Evolutionary conservation across 2,329 filamentous ascomycete genomes (phyloP), one percentile per base, ranked within the genome.

Genomic region (Colletotrichum graminicola): DNA sequence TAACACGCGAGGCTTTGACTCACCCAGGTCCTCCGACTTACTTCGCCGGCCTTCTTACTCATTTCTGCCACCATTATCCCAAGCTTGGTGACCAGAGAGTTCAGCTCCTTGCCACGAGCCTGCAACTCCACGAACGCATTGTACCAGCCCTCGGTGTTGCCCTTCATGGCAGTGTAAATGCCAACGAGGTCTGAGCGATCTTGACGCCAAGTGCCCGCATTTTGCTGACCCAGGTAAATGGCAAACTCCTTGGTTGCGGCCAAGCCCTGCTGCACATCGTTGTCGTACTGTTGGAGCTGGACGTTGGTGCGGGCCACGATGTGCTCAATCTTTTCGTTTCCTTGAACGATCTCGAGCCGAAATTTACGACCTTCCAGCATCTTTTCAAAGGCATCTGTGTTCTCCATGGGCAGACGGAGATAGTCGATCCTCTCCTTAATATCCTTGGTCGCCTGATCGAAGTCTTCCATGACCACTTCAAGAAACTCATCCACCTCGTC

Each of bases 401-500:
- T 96, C 75, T 93, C 88, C 82, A 98, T 90, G 2, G 95, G 95
- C 51, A 97, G 83, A 78, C 92, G 92, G 64, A 98, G 84, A 78
- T 93, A 92, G 71, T 92, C 91, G 73, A 97, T 91, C 32, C 95
- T 90, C 73, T 94, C 92, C 66, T 89, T 88, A 74, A 98, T 90
- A 79, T 98, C 96, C 72, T 90, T 85, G 55, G 91, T 88, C 5
- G 94, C 94, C 63, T 94, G 84, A 56, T 92, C 88, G 62, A 98
- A 90, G 79, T 98, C 95, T 76, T 97, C 94, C 54, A 94, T 89
- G 0, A 94, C 93, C 23, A 93, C 90, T 80, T 97, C 94, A 43
- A 98, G 84, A 77, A 97, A 98, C 76, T 92, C 91, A 80, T 98
- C 96, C 39, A 98, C 90, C 80, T 98, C 95, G 78, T 97, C 93